These are phyloP conservation scores for Ceratocystis albifundus DNA, from an alignment of 2,329 filamentous ascomycete species.

Conservation along the genomic window DNA sequence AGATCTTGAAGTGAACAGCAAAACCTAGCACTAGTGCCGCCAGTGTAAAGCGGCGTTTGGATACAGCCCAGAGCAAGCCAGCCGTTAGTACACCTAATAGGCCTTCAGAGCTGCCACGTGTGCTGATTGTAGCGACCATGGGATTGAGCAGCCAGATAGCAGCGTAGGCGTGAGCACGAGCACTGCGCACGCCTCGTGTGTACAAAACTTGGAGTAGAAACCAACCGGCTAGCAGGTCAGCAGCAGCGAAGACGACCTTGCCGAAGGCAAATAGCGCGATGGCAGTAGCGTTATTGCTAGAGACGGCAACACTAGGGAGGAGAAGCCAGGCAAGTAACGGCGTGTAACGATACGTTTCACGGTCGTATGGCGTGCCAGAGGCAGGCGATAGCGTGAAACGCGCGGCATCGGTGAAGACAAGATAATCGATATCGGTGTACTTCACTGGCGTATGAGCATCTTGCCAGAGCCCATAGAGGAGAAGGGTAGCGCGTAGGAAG, in stretches of 20 bases:
- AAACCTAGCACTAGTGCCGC: slow-evolving; percentile 69
- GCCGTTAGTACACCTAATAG: slow-evolving; percentile 75
- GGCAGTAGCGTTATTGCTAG: slow-evolving; percentile 40
- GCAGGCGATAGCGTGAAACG: slow-evolving; percentile 48
- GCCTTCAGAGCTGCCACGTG: slow-evolving; percentile 85
- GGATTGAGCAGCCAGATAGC: slow-evolving; percentile 91
- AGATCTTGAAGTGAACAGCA: slow-evolving; percentile 95
- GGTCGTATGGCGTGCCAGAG: slow-evolving; percentile 61
- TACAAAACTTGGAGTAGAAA: slow-evolving; percentile 31
- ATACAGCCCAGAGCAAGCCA: slow-evolving; percentile 69
- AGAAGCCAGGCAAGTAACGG: slow-evolving; percentile 87
- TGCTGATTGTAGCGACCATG: slow-evolving; percentile 96
- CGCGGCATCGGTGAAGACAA: slow-evolving; percentile 92
- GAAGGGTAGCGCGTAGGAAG: slow-evolving; percentile 57
- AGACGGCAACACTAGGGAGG: slow-evolving; percentile 53
- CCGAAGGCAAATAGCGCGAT: slow-evolving; percentile 59
- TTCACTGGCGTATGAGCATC: slow-evolving; percentile 85
- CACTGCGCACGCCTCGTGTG: slow-evolving; percentile 30
- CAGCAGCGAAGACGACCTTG: slow-evolving; percentile 72
- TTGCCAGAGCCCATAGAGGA: slow-evolving; percentile 85
- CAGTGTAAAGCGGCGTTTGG: slow-evolving; percentile 48
- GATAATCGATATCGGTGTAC: slow-evolving; percentile 98
- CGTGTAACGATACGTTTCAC: slow-evolving; percentile 95
- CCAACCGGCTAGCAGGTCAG: slow-evolving; percentile 68
- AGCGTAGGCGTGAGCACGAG: slow-evolving; percentile 60